Conservation (phyloP, 73 alveolate genomes). For the Tetrahymena borealis region DNA sequence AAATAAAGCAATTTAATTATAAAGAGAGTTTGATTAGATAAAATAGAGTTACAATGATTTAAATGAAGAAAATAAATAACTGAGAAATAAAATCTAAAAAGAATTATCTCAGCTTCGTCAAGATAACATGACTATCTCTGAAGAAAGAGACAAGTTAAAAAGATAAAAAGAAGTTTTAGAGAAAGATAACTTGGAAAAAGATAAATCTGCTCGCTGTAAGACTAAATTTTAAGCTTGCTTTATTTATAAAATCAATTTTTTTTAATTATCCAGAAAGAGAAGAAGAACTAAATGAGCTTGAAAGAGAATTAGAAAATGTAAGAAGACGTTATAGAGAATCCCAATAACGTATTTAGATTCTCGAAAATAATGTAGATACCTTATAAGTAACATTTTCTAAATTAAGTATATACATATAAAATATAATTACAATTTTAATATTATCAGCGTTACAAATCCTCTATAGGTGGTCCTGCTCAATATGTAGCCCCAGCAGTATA, state of each 20-base stretch:
- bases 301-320: constrained; percentile 23
- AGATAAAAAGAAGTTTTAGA: constrained; percentile 13
- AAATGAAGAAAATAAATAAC: constrained; percentile 19
- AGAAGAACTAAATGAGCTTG: constrained; percentile 24
- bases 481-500: background rate
- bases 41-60: constrained; percentile 33
- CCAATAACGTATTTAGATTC: constrained; percentile 16
- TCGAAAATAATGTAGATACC: constrained; percentile 20
- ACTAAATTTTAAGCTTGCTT: background rate
- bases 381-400: background rate
- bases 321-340: constrained; percentile 40
- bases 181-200: background rate
- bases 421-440: background rate
- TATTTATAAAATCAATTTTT: background rate
- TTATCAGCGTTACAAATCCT: background rate
- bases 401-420: background rate
- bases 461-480: background rate
- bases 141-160: background rate
- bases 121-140: background rate
- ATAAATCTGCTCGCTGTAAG: constrained; percentile 3
- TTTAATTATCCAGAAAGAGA: constrained; percentile 2
- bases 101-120: background rate
- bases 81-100: constrained; percentile 16
- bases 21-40: constrained; percentile 24
- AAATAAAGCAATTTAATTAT: constrained; percentile 19